phyloP scores from a whole-genome alignment of 2,329 filamentous ascomycete genomes.

The Fusarium abutilonis region DNA sequence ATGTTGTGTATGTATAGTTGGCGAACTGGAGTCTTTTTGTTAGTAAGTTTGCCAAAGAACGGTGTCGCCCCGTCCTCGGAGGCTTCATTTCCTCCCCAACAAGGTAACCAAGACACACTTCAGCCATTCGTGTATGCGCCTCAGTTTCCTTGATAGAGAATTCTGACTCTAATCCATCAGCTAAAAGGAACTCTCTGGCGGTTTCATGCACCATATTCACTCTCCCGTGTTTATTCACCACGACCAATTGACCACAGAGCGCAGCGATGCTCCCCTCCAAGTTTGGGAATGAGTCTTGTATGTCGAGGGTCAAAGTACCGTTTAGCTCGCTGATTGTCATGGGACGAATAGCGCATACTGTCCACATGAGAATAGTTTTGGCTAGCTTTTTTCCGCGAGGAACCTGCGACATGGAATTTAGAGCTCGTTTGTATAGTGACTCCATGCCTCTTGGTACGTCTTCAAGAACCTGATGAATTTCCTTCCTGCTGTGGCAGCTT shows the following conservation, averaged over 20 bases:
- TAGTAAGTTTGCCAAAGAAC: constrained; percentile 14
- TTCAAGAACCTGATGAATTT: constrained; percentile 47
- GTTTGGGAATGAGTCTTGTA: constrained; percentile 45
- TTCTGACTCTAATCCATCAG: constrained; percentile 41
- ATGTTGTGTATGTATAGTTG: constrained; percentile 47
- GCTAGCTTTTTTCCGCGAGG: constrained; percentile 46
- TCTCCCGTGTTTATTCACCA: constrained; percentile 47
- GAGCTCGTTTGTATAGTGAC: constrained; percentile 47
- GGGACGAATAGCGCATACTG: constrained; percentile 48
- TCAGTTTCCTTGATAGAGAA: constrained; percentile 44
- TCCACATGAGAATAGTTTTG: constrained; percentile 52
- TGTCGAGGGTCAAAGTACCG: constrained; percentile 49
- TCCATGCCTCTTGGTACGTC: constrained; percentile 49
- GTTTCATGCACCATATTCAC: constrained; percentile 54
- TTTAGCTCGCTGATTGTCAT: constrained; percentile 50
- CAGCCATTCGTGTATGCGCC: constrained; percentile 49
- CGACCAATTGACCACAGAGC: constrained; percentile 51
- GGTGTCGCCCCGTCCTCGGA: constrained; percentile 40
- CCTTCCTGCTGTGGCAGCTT: constrained; percentile 44
- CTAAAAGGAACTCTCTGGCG: constrained; percentile 48
- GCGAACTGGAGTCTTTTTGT: constrained; percentile 34
- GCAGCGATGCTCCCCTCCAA: constrained; percentile 43
- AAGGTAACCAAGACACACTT: constrained; percentile 48
- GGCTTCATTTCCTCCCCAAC: constrained; percentile 49
- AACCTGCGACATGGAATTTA: constrained; percentile 47